phyloP scores from a whole-genome alignment of 805 yeast genomes.

The Dipodascopsis uninucleata region DNA sequence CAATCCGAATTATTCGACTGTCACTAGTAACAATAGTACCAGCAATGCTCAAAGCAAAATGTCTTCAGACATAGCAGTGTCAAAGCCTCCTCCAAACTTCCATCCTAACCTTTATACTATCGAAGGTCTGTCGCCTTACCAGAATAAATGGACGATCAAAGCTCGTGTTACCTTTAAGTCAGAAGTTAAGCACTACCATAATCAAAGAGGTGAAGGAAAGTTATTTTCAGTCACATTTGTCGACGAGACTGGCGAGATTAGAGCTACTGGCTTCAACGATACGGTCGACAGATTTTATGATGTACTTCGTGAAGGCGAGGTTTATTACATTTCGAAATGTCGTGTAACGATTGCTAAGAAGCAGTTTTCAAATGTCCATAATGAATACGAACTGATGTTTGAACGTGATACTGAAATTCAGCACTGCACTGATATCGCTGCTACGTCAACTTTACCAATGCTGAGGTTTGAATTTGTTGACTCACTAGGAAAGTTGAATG shows the following conservation, averaged over 20 bases:
- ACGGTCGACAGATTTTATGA: constrained; percentile 76
- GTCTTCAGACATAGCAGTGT: neutral
- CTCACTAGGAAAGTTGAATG: constrained; percentile 56
- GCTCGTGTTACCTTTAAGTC: constrained; percentile 88
- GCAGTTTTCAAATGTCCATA: constrained; percentile 75
- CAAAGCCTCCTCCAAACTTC: constrained; percentile 5
- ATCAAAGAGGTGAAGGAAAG: constrained; percentile 83
- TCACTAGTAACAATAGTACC: constrained; percentile 1
- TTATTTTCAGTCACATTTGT: constrained; percentile 81
- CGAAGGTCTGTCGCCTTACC: constrained; percentile 87
- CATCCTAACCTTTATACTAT: constrained; percentile 57
- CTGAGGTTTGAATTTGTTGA: constrained; percentile 72
- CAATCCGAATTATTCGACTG: constrained; percentile 1
- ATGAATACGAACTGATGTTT: constrained; percentile 82
- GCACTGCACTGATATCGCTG: constrained; percentile 56
- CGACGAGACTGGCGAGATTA: constrained; percentile 93
- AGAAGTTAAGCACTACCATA: constrained; percentile 83
- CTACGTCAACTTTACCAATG: constrained; percentile 65
- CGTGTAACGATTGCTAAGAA: constrained; percentile 80
- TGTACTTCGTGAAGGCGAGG: constrained; percentile 80
- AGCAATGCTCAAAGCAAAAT: neutral
- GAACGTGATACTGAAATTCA: constrained; percentile 75
- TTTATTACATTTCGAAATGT: constrained; percentile 77
- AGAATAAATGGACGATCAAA: constrained; percentile 84
- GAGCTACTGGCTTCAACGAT: constrained; percentile 91